phyloP scores from a whole-genome alignment of 805 yeast genomes.

The Isabelozyma heimii region DNA sequence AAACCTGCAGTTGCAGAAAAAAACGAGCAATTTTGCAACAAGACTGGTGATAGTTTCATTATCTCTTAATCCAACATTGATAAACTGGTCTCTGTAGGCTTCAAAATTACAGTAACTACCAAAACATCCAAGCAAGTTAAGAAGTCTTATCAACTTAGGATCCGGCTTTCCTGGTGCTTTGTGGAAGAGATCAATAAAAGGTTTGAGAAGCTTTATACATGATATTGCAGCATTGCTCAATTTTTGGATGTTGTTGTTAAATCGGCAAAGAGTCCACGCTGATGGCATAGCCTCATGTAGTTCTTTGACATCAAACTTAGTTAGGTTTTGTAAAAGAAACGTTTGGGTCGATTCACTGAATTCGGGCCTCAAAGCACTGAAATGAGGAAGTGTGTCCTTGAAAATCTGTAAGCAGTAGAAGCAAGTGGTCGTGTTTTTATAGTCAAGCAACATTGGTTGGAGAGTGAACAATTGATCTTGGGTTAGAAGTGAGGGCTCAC shows the following conservation, averaged over 20 bases:
- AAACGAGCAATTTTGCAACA: conserved; percentile 55
- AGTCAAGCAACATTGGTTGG: conserved; percentile 62
- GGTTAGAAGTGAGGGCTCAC: conserved; percentile 50
- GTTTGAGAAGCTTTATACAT: conserved; percentile 50
- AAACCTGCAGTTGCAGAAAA: conserved; percentile 42
- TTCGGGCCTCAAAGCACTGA: conserved; percentile 45
- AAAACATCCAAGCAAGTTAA: conserved; percentile 66
- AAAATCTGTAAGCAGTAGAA: conserved; percentile 55
- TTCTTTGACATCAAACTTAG: conserved; percentile 59
- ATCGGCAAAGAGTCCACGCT: conserved; percentile 52
- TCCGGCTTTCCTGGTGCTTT: conserved; percentile 24
- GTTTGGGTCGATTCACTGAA: conserved; percentile 51
- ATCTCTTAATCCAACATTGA: conserved; percentile 39
- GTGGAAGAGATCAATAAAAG: conserved; percentile 34
- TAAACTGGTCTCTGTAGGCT: conserved; percentile 36
- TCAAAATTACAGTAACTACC: conserved; percentile 70
- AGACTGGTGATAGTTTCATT: conserved; percentile 58
- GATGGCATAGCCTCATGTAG: conserved; percentile 75
- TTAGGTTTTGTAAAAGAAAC: conserved; percentile 52
- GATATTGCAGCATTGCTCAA: conserved; percentile 64
- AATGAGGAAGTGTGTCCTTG: conserved; percentile 44
- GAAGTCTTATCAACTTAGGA: conserved; percentile 50
- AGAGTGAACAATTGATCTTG: conserved; percentile 67
- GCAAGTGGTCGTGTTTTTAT: conserved; percentile 37
- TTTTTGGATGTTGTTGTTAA: conserved; percentile 44